Conservation (phyloP, 768 basidiomycete species). For the Leccinellum albellum region DNA sequence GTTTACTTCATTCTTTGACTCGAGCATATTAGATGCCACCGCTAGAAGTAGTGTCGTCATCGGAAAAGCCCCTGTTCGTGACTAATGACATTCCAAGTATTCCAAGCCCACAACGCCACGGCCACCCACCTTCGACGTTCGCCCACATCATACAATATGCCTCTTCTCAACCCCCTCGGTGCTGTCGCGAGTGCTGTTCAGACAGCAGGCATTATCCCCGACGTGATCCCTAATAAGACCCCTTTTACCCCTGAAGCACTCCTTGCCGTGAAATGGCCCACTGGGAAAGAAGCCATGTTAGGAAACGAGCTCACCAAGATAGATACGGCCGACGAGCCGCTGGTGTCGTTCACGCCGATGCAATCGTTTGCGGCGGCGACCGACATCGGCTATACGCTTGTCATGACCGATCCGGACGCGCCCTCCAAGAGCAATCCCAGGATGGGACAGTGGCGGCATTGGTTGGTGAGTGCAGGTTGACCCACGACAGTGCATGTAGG, state of each 20-base stretch:
- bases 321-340: constrained; percentile 49
- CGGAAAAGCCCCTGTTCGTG: neutral
- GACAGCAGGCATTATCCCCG: constrained; percentile 26
- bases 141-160: constrained; percentile 9
- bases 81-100: neutral
- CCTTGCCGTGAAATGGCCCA: constrained; percentile 29
- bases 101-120: neutral
- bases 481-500: neutral
- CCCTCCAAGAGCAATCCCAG: constrained; percentile 48
- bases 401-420: constrained; percentile 59
- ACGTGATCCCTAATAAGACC: constrained; percentile 25
- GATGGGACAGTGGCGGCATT: constrained; percentile 53
- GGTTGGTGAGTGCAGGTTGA: constrained; percentile 40
- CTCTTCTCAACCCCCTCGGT: constrained; percentile 26
- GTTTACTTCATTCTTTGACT: no score
- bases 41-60: no score
- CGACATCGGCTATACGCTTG: constrained; percentile 46
- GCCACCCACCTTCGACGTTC: neutral
- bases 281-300: constrained; percentile 30
- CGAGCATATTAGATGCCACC: no score
- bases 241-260: constrained; percentile 28
- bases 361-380: constrained; percentile 28
- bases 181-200: constrained; percentile 14
- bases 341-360: constrained; percentile 44
- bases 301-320: constrained; percentile 35